Conservation (phyloP, 805 yeast species). For the Candida coleopterorum region DNA sequence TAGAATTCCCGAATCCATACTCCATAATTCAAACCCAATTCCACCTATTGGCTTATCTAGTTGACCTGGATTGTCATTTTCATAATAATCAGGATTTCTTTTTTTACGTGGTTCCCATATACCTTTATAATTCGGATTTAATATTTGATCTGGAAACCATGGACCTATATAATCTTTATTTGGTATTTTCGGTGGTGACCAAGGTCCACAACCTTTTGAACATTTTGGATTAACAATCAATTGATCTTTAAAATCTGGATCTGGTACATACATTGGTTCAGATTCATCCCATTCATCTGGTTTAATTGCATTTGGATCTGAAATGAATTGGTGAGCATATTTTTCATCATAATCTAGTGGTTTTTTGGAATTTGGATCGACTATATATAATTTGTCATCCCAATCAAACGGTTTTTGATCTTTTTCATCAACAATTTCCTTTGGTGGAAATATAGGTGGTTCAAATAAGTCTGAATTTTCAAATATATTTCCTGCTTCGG, state of each 20-base stretch:
- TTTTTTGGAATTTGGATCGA: constrained; percentile 64
- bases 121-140: constrained; percentile 77
- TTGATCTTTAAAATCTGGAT: constrained; percentile 78
- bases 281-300: constrained; percentile 82
- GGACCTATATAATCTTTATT: constrained; percentile 75
- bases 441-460: constrained; percentile 70
- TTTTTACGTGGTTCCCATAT: constrained; percentile 66
- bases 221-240: constrained; percentile 72
- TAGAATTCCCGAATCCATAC: constrained; percentile 68
- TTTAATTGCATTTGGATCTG: constrained; percentile 60
- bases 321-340: constrained; percentile 52
- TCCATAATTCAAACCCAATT: constrained; percentile 86
- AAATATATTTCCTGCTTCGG: constrained; percentile 63
- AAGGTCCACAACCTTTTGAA: constrained; percentile 73
- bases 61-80: constrained; percentile 54
- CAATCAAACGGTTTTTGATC: constrained; percentile 74
- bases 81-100: constrained; percentile 65
- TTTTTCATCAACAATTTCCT: constrained; percentile 45
- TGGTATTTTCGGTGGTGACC: constrained; percentile 62
- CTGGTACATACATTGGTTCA: constrained; percentile 52
- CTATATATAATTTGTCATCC: constrained; percentile 66
- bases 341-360: constrained; percentile 85
- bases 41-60: constrained; percentile 65
- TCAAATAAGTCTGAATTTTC: constrained; percentile 45
- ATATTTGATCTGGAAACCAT: constrained; percentile 66